These are phyloP conservation scores for Coniosporium tulheliwenetii DNA, from an alignment of 2,329 filamentous ascomycete genomes.

Conservation along the genomic window DNA sequence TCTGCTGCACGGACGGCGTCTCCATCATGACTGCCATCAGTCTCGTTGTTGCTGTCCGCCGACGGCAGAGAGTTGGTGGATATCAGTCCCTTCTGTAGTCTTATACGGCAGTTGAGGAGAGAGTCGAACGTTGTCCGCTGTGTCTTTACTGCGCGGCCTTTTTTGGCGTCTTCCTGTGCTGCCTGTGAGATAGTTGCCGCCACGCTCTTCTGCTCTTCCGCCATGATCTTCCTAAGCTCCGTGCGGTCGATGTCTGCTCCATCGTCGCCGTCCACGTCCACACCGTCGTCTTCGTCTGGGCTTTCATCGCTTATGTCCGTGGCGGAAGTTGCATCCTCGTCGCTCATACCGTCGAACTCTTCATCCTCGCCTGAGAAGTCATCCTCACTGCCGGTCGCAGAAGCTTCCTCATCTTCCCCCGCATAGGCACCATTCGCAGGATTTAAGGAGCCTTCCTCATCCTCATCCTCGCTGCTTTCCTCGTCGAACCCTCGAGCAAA, in stretches of 20 bases:
- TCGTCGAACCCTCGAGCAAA: conserved; percentile 27
- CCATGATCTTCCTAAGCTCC: conserved; percentile 52
- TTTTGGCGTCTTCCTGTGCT: conserved; percentile 62
- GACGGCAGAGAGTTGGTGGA: conserved; percentile 58
- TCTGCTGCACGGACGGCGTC: conserved; percentile 61
- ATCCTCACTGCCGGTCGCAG: conserved; percentile 7
- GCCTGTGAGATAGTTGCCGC: conserved; percentile 49
- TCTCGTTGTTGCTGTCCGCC: conserved; percentile 18
- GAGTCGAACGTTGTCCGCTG: conserved; percentile 80
- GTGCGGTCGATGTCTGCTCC: conserved; percentile 29
- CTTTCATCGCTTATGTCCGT: conserved; percentile 28
- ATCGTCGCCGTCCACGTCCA: conserved; percentile 14
- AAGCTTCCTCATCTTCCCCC: conserved; percentile 4
- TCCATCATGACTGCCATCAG: conserved; percentile 22
- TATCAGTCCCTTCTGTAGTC: conserved; percentile 79
- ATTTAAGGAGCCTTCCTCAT: conserved; percentile 8
- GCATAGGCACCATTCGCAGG: no score
- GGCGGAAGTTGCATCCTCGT: conserved; percentile 24
- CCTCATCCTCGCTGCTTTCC: conserved; percentile 24
- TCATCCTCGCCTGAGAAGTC: conserved; percentile 9
- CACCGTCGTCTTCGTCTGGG: conserved; percentile 23
- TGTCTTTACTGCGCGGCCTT: conserved; percentile 71
- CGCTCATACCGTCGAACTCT: conserved; percentile 2
- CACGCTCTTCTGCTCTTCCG: conserved; percentile 49
- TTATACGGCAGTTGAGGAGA: conserved; percentile 78